Evolutionary conservation across 2,329 filamentous ascomycete genomes (phyloP).

Genomic region (Talaromyces funiculosus): DNA sequence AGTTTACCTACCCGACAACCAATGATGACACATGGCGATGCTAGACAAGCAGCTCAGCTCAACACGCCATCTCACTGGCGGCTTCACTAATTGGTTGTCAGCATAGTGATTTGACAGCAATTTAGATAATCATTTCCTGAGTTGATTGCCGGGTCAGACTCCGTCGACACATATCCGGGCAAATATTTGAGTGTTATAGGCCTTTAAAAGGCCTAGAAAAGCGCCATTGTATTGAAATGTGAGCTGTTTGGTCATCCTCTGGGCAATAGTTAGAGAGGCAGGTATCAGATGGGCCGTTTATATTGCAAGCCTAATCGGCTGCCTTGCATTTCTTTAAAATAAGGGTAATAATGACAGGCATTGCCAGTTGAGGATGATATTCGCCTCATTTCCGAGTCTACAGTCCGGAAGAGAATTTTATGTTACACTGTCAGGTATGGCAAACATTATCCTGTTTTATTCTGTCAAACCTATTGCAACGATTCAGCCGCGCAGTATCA

Average conservation of each 20-base stretch:
- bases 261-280: neutral
- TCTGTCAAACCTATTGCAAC: neutral
- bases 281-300: neutral
- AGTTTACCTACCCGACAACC: neutral
- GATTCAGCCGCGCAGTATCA: neutral
- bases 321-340: neutral
- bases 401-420: neutral
- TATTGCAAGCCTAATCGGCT: neutral
- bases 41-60: neutral
- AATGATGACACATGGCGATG: neutral
- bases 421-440: neutral
- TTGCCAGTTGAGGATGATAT: neutral
- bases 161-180: neutral
- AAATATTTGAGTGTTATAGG: neutral
- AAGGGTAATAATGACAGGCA: too few relatives aligned
- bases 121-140: neutral
- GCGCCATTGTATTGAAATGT: neutral
- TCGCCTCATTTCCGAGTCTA: neutral
- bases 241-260: neutral
- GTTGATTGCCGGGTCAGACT: neutral
- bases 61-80: neutral
- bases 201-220: neutral
- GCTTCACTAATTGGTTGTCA: neutral
- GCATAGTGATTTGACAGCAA: neutral
- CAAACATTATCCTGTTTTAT: neutral